Conservation (phyloP, 768 basidiomycete genomes). For the Macrolepiota dolichaula region DNA sequence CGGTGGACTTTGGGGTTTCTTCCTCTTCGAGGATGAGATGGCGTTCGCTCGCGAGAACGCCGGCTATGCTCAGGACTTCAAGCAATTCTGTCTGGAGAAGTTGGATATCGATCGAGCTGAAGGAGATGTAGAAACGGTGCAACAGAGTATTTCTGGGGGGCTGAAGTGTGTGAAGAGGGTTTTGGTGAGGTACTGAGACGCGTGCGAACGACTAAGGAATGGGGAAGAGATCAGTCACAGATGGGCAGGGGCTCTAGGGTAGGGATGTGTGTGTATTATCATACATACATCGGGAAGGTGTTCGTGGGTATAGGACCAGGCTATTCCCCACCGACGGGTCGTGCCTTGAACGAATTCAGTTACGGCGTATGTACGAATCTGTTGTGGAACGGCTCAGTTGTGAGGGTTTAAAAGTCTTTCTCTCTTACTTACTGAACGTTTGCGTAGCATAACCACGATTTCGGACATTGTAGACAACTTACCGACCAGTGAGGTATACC, state of each 20-base stretch:
- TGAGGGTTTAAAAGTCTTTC: neutral
- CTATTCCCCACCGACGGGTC: constrained; percentile 90
- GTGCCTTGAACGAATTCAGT: constrained; percentile 83
- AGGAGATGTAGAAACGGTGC: constrained; percentile 29
- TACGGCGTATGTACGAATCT: constrained; percentile 88
- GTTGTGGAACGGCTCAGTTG: neutral
- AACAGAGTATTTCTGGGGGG: constrained; percentile 56
- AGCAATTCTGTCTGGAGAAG: constrained; percentile 1
- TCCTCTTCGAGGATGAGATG: constrained; percentile 7
- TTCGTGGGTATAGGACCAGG: constrained; percentile 70
- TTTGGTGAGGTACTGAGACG: constrained; percentile 29
- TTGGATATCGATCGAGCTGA: constrained; percentile 5
- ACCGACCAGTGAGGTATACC: constrained; percentile 94
- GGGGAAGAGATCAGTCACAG: too few species aligned
- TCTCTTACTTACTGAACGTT: constrained; percentile 27
- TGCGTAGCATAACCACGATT: constrained; percentile 52
- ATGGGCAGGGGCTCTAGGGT: too few species aligned
- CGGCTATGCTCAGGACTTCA: neutral
- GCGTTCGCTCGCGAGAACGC: neutral
- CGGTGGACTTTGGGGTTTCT: neutral
- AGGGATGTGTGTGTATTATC: too few species aligned
- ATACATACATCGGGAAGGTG: constrained; percentile 81
- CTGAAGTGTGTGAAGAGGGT: constrained; percentile 47
- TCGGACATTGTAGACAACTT: constrained; percentile 71
- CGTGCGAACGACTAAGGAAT: constrained; percentile 21